These are phyloP conservation scores for Garcia nutans DNA, from an alignment of 345 rosid species.

Conservation along the genomic window DNA sequence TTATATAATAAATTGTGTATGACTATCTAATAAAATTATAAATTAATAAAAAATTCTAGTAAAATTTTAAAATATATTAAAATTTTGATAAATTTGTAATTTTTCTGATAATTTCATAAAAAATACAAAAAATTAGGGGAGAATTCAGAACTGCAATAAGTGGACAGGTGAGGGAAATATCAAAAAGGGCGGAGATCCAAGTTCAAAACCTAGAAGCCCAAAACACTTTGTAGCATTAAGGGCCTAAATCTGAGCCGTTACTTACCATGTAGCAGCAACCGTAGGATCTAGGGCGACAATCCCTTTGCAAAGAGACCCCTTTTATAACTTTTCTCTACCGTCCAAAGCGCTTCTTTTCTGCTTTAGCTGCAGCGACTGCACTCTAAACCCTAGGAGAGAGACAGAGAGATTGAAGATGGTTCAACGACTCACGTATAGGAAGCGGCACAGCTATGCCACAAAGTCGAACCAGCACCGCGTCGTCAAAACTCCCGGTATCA, in stretches of 20 bases:
- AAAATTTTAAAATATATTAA: too few species aligned
- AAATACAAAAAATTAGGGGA: not conserved
- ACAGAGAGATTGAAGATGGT: slow-evolving; percentile 43
- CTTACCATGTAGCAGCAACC: slow-evolving; percentile 12
- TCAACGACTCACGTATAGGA: slow-evolving; percentile 83
- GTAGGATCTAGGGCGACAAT: slow-evolving; percentile 49
- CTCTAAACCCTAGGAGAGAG: slow-evolving; percentile 38
- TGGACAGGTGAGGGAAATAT: not conserved
- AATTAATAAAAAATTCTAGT: too few species aligned
- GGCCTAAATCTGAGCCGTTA: not conserved
- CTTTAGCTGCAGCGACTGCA: slow-evolving; percentile 16
- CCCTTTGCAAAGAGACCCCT: not conserved
- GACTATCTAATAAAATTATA: too few species aligned
- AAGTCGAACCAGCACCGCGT: slow-evolving; percentile 88
- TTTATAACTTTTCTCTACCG: not conserved
- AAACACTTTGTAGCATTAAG: not conserved
- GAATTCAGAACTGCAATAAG: not conserved
- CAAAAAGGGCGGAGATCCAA: not conserved
- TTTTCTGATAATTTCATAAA: too few species aligned
- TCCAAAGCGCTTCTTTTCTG: not conserved
- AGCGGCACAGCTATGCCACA: slow-evolving; percentile 93
- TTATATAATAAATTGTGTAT: too few species aligned
- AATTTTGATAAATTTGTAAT: too few species aligned
- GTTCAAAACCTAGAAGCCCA: not conserved
- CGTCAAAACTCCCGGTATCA: slow-evolving; percentile 88